phyloP scores from a whole-genome alignment of 768 basidiomycete species.

The Boletus reticulatus region DNA sequence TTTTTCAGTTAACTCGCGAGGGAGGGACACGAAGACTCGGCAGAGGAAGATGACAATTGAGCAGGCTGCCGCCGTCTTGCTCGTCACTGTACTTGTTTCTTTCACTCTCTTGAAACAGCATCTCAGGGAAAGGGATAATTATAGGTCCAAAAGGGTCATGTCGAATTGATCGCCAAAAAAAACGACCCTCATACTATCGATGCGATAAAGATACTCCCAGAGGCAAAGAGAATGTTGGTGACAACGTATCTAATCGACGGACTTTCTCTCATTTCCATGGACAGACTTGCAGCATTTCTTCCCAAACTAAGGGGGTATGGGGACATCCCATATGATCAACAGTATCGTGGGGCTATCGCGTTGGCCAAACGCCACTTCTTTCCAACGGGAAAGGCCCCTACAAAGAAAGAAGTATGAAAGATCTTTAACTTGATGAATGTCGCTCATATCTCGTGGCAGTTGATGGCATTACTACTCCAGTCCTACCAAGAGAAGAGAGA shows the following conservation, averaged over 20 bases:
- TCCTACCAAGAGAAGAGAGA: constrained; percentile 23
- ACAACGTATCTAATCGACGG: background rate
- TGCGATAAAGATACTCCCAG: constrained; percentile 24
- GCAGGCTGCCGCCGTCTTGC: constrained; percentile 24
- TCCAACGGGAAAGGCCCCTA: constrained; percentile 19
- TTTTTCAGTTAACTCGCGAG: constrained; percentile 25
- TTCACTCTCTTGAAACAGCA: background rate
- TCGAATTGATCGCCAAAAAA: constrained; percentile 17
- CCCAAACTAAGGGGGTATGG: constrained; percentile 30
- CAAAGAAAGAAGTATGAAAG: constrained; percentile 25
- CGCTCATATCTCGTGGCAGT: constrained; percentile 9
- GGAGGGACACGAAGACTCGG: constrained; percentile 15
- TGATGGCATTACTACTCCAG: constrained; percentile 24
- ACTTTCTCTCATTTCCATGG: background rate
- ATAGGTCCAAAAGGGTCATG: constrained; percentile 27
- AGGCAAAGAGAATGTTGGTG: constrained; percentile 23
- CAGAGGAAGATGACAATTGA: constrained; percentile 22
- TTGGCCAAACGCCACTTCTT: constrained; percentile 29
- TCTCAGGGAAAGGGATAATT: background rate
- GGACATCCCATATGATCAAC: constrained; percentile 23
- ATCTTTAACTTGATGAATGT: background rate
- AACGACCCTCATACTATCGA: constrained; percentile 17
- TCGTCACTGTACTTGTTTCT: constrained; percentile 16
- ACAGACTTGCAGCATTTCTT: constrained; percentile 27
- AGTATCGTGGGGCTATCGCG: constrained; percentile 29